A percentile compares a stretch with the other conserved stretches of the same genome.
phyloP scores from a whole-genome alignment of 345 rosid genomes.

The Euphorbia pulcherrima region DNA sequence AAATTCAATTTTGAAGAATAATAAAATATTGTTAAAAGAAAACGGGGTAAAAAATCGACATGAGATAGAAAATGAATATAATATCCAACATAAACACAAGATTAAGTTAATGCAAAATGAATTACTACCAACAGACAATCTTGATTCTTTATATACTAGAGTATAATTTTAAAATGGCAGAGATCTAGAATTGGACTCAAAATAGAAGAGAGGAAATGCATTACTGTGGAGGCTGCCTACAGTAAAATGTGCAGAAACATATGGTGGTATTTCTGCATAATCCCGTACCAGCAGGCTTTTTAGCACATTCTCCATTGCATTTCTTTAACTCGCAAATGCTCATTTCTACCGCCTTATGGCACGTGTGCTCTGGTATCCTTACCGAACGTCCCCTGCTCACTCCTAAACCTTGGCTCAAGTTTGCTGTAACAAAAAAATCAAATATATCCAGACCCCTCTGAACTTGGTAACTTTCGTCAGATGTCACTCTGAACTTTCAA shows the following conservation, averaged over 20 bases:
- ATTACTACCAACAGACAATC: neutral
- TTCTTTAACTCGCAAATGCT: conserved; percentile 24
- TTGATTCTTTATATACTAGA: neutral
- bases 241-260: conserved; percentile 4
- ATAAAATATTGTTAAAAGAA: too few species aligned
- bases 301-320: conserved; percentile 37
- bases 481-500: too few species aligned
- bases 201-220: neutral
- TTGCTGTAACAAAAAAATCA: conserved; percentile 15
- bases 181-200: too few species aligned
- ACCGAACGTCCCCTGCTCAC: conserved; percentile 13
- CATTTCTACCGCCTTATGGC: conserved; percentile 30
- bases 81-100: too few species aligned
- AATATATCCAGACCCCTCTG: too few species aligned
- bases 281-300: conserved; percentile 36
- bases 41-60: too few species aligned
- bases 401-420: neutral
- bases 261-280: conserved; percentile 29
- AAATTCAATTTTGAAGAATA: too few species aligned
- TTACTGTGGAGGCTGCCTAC: conserved; percentile 1
- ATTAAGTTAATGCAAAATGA: too few species aligned
- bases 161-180: neutral
- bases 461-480: too few species aligned
- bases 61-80: neutral
- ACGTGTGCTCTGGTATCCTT: conserved; percentile 54